Evolutionary conservation across 192 early-diverging fungal genomes (phyloP).

Genomic region (Backusella tuberculispora): DNA sequence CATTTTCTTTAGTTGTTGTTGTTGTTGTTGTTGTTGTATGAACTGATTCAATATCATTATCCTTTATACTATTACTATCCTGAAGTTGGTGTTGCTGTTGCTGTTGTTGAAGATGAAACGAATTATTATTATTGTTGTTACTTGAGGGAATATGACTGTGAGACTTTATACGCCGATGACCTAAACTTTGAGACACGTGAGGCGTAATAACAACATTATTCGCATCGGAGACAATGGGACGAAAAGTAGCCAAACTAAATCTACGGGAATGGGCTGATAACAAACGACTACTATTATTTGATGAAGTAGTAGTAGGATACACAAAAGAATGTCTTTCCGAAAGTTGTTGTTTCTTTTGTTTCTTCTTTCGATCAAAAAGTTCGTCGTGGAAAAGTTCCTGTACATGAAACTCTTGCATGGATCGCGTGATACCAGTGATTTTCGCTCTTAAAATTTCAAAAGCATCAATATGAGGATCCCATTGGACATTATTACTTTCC

Average conservation of each 20-base stretch:
- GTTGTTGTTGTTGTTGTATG: background rate
- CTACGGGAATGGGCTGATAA: background rate
- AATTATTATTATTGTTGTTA: background rate
- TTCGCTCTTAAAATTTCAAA: slow-evolving; percentile 29
- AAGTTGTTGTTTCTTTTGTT: background rate
- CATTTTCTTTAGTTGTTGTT: background rate
- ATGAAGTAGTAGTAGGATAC: background rate
- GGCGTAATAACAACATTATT: background rate
- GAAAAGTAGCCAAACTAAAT: slow-evolving; percentile 13
- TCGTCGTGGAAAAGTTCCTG: slow-evolving; percentile 25
- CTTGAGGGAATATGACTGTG: background rate
- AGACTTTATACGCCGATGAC: slow-evolving; percentile 20
- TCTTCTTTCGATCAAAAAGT: slow-evolving; percentile 1
- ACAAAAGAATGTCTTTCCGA: background rate
- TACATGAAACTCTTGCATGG: slow-evolving; percentile 32
- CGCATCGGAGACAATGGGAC: slow-evolving; percentile 1
- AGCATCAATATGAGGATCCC: slow-evolving; percentile 29
- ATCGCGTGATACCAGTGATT: slow-evolving; percentile 28
- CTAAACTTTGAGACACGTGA: background rate
- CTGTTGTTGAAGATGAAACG: background rate
- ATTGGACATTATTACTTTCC: background rate
- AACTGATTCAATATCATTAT: background rate
- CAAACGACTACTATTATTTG: background rate
- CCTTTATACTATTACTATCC: slow-evolving; percentile 5
- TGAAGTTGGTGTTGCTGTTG: slow-evolving; percentile 3